phyloP scores from a whole-genome alignment of 1,284 basidiomycete genomes.

The Papiliotrema terrestris region DNA sequence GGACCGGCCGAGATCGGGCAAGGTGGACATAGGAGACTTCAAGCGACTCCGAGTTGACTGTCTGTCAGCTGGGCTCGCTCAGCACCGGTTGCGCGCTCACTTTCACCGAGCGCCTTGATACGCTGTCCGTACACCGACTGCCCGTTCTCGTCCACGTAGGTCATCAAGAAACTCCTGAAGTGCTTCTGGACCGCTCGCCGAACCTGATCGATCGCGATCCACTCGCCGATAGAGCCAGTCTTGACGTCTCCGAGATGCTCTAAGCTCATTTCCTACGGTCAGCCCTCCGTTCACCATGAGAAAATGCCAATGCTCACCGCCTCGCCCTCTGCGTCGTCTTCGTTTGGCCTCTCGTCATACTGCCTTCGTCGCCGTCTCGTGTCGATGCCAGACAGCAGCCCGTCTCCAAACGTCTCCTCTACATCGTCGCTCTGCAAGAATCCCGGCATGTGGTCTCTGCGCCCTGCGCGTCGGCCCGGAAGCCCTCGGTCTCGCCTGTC shows the following conservation, averaged over 20 bases:
- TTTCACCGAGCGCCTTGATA: slow-evolving; percentile 91
- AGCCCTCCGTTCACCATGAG: slow-evolving; percentile 1
- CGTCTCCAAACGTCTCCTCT: slow-evolving; percentile 56
- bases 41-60: slow-evolving; percentile 93
- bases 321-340: slow-evolving; percentile 78
- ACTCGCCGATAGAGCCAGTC: slow-evolving; percentile 92
- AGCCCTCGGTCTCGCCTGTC: slow-evolving; percentile 77
- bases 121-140: slow-evolving; percentile 91
- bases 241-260: slow-evolving; percentile 98
- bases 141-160: slow-evolving; percentile 87
- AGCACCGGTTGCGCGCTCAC: slow-evolving; percentile 53
- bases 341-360: slow-evolving; percentile 79
- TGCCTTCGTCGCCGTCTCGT: slow-evolving; percentile 68
- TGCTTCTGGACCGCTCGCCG: slow-evolving; percentile 84
- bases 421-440: slow-evolving; percentile 78
- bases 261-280: slow-evolving; percentile 70
- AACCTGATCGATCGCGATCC: slow-evolving; percentile 91
- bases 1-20: slow-evolving; percentile 82
- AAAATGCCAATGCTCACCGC: slow-evolving; percentile 57
- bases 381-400: slow-evolving; percentile 65
- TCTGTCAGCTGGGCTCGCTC: background rate
- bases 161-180: slow-evolving; percentile 94
- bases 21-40: slow-evolving; percentile 95
- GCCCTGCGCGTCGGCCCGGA: slow-evolving; percentile 65
- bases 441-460: slow-evolving; percentile 72